Base-by-base conservation (phyloP, 805 yeast species). In the Torulaspora maleeae region DNA sequence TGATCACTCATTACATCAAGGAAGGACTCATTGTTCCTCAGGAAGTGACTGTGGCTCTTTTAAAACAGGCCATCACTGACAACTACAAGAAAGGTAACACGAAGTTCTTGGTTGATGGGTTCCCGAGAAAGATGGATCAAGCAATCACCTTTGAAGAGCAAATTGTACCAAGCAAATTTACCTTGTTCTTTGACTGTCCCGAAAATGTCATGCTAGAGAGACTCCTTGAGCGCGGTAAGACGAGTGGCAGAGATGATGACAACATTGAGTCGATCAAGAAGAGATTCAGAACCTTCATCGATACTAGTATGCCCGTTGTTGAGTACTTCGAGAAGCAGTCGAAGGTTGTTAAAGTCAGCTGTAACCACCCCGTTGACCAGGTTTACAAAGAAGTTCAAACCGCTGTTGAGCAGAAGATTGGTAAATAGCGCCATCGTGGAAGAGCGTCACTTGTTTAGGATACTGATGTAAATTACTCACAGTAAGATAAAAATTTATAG, bases 51-150 rank as follows among this genome's bases (percentile, higher is more conserved):
- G 75, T 91, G 55, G 91, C 87, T 1, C 71, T 91, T 46, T 75
- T 91, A 59, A 78, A 83, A 58, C 82, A 84, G 51, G 95, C 96
- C 8, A 89, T 91, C 69, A 58, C 69, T 32, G 82, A 76, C 27
- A 69, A 76, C 40, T 63, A 66, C 52, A 61, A 72, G n/a, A 83
- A 85, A 12, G 72, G 74, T 9, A 68, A 68, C 19, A 57, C 54
- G 11, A 79, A 79, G 55, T 91, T 90, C 65, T 71, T 91, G 58
- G 81, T 91, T 43, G 99, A 91, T 65, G 99, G 99, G 0, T 91
- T 93, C 77, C 99, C 99, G 39, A 79, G 98, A 64, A 88, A 90
- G 65, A 91, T 93, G 97, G 98, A 93, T 68, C 99, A 91, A 72
- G 98, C 98, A 0, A 48, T 84, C 33, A 85, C 91, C n/a, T 91